A percentile compares a stretch with the other conserved stretches of the same genome.
Conservation (phyloP, 179 eudicot genomes). For the Pouteria campechiana region DNA sequence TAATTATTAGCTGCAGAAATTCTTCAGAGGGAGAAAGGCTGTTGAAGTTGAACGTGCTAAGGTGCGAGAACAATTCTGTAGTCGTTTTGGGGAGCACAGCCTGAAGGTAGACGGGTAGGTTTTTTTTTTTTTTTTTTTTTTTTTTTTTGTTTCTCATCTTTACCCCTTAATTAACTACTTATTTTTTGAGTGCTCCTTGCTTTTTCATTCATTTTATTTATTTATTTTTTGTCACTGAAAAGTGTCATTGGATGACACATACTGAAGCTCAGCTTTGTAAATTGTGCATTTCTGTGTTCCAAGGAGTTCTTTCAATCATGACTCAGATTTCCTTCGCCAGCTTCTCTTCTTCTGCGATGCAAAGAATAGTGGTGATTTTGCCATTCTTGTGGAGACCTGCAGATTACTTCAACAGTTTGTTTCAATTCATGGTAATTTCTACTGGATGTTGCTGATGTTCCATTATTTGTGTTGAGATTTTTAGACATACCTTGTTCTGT, state of each 20-base stretch:
- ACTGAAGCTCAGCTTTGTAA: too few species aligned
- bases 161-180: background rate
- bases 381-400: slow-evolving; percentile 69
- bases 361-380: slow-evolving; percentile 43
- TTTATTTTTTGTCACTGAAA: too few species aligned
- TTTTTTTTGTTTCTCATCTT: background rate
- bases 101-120: slow-evolving; percentile 65
- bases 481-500: too few species aligned
- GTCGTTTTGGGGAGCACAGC: slow-evolving; percentile 50
- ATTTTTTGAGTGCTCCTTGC: background rate
- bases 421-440: slow-evolving; percentile 44
- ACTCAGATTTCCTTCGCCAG: slow-evolving; percentile 70
- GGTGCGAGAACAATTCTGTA: slow-evolving; percentile 58
- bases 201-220: background rate
- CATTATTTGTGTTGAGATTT: too few species aligned
- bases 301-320: slow-evolving; percentile 75
- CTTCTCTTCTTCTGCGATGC: slow-evolving; percentile 75
- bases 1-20: slow-evolving; percentile 55
- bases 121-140: background rate
- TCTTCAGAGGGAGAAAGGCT: slow-evolving; percentile 88
- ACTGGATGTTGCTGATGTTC: too few species aligned
- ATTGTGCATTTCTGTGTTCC: slow-evolving; percentile 7
- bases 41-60: slow-evolving; percentile 59
- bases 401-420: slow-evolving; percentile 49
- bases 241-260: too few species aligned